Percentiles rank a stretch among this genome's conserved stretches.
These are phyloP conservation scores for Cylindrodendrum hubeiense DNA, from an alignment of 2,329 filamentous ascomycete genomes.

Conservation along the genomic window DNA sequence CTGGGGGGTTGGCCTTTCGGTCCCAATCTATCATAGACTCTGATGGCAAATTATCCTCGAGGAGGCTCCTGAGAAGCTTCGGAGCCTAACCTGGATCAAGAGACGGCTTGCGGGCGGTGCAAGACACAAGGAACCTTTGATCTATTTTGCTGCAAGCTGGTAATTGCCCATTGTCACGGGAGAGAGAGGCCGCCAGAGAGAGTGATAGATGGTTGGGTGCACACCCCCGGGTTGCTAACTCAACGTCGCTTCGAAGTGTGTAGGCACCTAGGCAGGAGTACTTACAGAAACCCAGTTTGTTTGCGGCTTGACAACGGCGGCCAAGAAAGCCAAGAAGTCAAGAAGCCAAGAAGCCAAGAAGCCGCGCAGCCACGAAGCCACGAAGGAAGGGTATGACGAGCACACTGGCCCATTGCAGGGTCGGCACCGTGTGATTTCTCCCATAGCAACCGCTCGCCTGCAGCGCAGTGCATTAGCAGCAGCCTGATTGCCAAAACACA, in stretches of 20 bases:
- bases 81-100: background rate
- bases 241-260: background rate
- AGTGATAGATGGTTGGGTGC: background rate
- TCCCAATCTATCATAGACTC: background rate
- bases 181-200: background rate
- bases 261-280: too few relatives aligned
- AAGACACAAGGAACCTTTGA: background rate
- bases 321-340: too few relatives aligned
- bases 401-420: background rate
- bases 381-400: conserved; percentile 13
- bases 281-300: background rate
- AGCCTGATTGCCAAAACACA: background rate
- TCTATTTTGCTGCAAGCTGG: background rate
- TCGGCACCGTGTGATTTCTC: conserved; percentile 4
- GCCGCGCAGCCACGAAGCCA: background rate
- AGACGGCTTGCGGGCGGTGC: background rate
- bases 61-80: conserved; percentile 7
- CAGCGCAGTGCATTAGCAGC: background rate
- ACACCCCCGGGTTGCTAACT: background rate
- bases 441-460: conserved; percentile 12
- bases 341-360: too few relatives aligned
- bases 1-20: background rate
- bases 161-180: background rate
- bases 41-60: background rate
- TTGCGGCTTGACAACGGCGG: conserved; percentile 7